Percentiles rank a stretch among this genome's conserved stretches.
These are phyloP conservation scores for Herpetospermum pedunculosum DNA, from an alignment of 306 rosid species.

Conservation along the genomic window DNA sequence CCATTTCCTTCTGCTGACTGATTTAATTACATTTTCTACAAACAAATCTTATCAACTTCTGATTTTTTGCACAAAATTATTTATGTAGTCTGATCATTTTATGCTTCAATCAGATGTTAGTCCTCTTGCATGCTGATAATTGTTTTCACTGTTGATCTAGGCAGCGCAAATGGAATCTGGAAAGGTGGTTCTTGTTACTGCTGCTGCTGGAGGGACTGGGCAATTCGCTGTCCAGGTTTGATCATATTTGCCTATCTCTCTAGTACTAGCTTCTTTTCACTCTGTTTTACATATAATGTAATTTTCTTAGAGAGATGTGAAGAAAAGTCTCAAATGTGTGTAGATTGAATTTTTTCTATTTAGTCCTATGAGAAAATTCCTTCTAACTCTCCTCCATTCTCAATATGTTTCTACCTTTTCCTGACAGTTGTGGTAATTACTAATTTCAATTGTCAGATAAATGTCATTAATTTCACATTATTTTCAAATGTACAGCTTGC, in stretches of 20 bases:
- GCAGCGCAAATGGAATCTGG: constrained; percentile 87
- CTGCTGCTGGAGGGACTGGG: constrained; percentile 99
- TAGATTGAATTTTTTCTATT: not conserved
- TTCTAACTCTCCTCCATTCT: not conserved
- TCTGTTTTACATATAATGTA: not conserved
- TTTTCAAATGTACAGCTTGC: constrained; percentile 56
- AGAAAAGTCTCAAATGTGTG: not conserved
- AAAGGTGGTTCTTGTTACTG: constrained; percentile 83
- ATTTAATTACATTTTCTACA: not conserved
- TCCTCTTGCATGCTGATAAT: constrained; percentile 14
- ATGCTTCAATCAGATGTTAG: not conserved
- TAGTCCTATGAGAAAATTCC: not conserved
- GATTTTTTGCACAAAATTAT: not conserved
- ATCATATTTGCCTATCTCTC: not conserved
- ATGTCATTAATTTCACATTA: not conserved
- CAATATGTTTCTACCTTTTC: not conserved
- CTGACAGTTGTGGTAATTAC: not conserved
- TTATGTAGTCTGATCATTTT: not conserved
- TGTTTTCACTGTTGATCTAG: constrained; percentile 26
- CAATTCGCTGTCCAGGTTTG: constrained; percentile 96
- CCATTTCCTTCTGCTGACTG: not conserved
- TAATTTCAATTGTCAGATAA: not conserved
- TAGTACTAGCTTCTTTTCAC: not conserved
- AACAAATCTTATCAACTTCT: not conserved
- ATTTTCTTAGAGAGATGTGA: not conserved